Percentiles rank a stretch among this genome's conserved stretches.
Conservation (phyloP, 495 filamentous ascomycete genomes). For the Hypoxylon lienhwacheense region DNA sequence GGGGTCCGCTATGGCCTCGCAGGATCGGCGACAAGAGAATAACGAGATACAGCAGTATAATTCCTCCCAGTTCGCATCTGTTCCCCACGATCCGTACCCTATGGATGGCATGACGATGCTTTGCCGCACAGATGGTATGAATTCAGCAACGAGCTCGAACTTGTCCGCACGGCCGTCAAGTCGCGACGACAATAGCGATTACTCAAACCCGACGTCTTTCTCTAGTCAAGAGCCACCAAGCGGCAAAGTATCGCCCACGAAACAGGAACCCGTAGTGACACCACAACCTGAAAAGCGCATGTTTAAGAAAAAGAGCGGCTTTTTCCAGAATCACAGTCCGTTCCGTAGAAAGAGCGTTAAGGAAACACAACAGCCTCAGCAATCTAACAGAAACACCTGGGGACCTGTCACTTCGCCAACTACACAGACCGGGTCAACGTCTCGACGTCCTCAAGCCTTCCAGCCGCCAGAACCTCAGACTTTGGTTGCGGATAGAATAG, state of each 20-base stretch:
- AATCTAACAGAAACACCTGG: slow-evolving; percentile 66
- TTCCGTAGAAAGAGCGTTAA: slow-evolving; percentile 95
- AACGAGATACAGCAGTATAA: slow-evolving; percentile 52
- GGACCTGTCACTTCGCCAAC: slow-evolving; percentile 34
- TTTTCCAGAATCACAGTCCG: slow-evolving; percentile 91
- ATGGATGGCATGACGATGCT: slow-evolving; percentile 99
- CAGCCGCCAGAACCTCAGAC: slow-evolving; percentile 37
- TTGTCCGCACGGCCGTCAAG: slow-evolving; percentile 76
- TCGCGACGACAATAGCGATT: slow-evolving; percentile 88
- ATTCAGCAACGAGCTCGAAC: slow-evolving; percentile 80
- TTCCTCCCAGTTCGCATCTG: slow-evolving; percentile 61
- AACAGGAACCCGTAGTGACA: slow-evolving; percentile 56
- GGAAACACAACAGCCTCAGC: slow-evolving; percentile 51
- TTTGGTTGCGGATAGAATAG: slow-evolving; percentile 43
- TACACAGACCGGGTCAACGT: slow-evolving; percentile 16
- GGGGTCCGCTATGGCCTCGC: slow-evolving; percentile 13
- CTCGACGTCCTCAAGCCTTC: slow-evolving; percentile 37
- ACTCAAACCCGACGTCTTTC: slow-evolving; percentile 85
- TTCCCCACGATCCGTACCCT: slow-evolving; percentile 93
- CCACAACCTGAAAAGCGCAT: slow-evolving; percentile 65
- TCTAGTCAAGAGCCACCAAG: slow-evolving; percentile 76
- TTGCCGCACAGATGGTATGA: slow-evolving; percentile 67
- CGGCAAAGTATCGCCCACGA: slow-evolving; percentile 68
- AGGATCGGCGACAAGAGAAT: slow-evolving; percentile 46
- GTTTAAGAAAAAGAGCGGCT: slow-evolving; percentile 82